Evolutionary conservation across 1,284 basidiomycete genomes (phyloP), one percentile per base, ranked within the genome.

Genomic region (Cryptococcus sp.): DNA sequence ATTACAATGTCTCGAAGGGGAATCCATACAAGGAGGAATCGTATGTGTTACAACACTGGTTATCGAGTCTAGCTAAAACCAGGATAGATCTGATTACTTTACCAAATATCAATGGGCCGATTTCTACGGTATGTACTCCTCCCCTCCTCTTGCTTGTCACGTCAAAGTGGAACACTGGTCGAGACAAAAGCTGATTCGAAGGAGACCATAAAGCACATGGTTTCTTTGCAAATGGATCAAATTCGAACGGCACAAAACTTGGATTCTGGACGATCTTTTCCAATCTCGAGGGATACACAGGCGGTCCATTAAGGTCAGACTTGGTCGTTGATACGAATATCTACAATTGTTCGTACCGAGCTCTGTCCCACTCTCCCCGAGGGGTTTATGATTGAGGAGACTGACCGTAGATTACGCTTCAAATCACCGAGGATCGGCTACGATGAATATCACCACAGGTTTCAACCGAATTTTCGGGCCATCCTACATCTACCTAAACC

Each of bases 401-500:
- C 16, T 34, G 32, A 34, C 32, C 40, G 14, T 23, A 47, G 46
- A 52, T 32, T 53, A 49, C 48, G 37, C 52, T 18, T 63, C 60
- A 2, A 72, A 72, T 46, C 69, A 72, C 36, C 68, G 56, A 24
- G 69, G 69, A 14, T 56, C 56, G 34, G 49, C 50, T 23, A 61
- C 61, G 2, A 52, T 55, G 9, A 67, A 69, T 50, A 60, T 70
- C 40, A 67, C 66, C 3, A 41, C 48, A 28, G 69, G 69, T 10
- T 72, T 66, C 43, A 67, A 69, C 36, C 54, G 67, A 13, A 66
- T 58, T 9, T 69, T 63, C 40, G 69, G 69, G 7, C 68, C 69
- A 2, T 54, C 61, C 11, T 61, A 61, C 52, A 56, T 47, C 24
- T 48, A 61, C 45, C 2, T 52, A 18, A 52, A 52, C 45, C 36